Evolutionary conservation across 495 filamentous ascomycete species (phyloP), one percentile per base, ranked within the genome.

Genomic region (Aspergillus affinis): DNA sequence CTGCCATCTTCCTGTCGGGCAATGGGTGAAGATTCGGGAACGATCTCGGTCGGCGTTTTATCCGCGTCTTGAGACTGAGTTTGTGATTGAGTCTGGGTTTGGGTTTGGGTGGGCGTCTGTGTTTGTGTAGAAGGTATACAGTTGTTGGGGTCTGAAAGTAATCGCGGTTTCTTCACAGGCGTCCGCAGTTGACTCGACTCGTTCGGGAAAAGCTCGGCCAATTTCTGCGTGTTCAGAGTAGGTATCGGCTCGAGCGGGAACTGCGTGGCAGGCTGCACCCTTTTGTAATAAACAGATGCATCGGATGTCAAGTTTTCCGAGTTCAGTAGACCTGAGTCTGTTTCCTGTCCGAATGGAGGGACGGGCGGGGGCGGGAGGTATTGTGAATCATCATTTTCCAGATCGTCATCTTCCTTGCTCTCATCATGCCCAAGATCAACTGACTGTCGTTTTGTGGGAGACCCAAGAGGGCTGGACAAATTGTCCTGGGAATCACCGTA

Each of bases 191-290:
- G 65, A 36, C 55, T 67, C 9, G 63, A 68, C 23, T 72, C 70
- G 2, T 69, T 67, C 0, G 77, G 75, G 46, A 80, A 80, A 6
- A 80, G 68, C 56, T 78, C 76, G 2, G 72, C 70, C 59, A 79
- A 54, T 53, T 71, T 75, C 54, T 80, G 78, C 2, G 76, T 78
- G 55, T 75, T 75, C 21, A 80, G 48, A 0, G 59, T 62, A n/a
- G 78, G 78, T 17, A 80, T 69, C 12, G 78, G 73, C 20, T 76
- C 78, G 20, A 73, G 65, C 3, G 78, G 78, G 32, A 72, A 80
- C 52, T 80, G 78, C 3, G 78, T 80, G 18, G 72, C 71, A 20
- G 61, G 69, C 45, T 77, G 73, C 51, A 70, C 56, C 46, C 78
- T 66, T 45, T 69, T 74, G 51, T 79, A 79, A 48, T 64, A 79